Conservation (phyloP, 2,329 filamentous ascomycete species). For the Hymenoscyphus occultus region DNA sequence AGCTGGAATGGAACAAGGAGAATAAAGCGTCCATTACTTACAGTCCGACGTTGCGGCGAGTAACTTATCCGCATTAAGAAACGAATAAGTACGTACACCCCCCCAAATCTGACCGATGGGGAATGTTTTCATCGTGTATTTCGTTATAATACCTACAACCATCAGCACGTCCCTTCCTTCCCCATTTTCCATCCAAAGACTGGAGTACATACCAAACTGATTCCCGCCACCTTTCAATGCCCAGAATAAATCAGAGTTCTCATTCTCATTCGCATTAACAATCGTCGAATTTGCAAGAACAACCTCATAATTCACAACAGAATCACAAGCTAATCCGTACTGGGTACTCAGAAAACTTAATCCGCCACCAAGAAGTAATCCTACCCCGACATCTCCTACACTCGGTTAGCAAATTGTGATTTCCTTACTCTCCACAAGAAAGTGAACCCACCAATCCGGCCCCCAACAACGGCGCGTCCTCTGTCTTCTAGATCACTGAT, state of each 20-base stretch:
- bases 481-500: slow-evolving; percentile 21
- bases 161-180: neutral
- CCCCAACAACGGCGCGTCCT: slow-evolving; percentile 40
- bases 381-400: slow-evolving; percentile 40
- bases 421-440: neutral
- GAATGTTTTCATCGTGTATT: slow-evolving; percentile 35
- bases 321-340: slow-evolving; percentile 47
- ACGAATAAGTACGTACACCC: slow-evolving; percentile 38
- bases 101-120: slow-evolving; percentile 38
- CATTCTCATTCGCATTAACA: slow-evolving; percentile 25
- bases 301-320: slow-evolving; percentile 45
- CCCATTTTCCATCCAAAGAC: neutral
- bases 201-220: slow-evolving; percentile 31
- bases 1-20: too few relatives aligned
- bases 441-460: slow-evolving; percentile 40
- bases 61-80: slow-evolving; percentile 36
- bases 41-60: slow-evolving; percentile 50
- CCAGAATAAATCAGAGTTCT: slow-evolving; percentile 27
- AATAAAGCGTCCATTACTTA: too few relatives aligned
- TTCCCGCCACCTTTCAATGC: slow-evolving; percentile 31
- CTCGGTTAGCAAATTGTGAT: slow-evolving; percentile 1
- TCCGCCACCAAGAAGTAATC: slow-evolving; percentile 38
- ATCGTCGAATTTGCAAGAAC: slow-evolving; percentile 26
- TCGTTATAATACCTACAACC: slow-evolving; percentile 36
- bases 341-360: slow-evolving; percentile 31